These are phyloP conservation scores for Stenogyne calaminthoides DNA, from an alignment of 305 asterid species.

Conservation along the genomic window DNA sequence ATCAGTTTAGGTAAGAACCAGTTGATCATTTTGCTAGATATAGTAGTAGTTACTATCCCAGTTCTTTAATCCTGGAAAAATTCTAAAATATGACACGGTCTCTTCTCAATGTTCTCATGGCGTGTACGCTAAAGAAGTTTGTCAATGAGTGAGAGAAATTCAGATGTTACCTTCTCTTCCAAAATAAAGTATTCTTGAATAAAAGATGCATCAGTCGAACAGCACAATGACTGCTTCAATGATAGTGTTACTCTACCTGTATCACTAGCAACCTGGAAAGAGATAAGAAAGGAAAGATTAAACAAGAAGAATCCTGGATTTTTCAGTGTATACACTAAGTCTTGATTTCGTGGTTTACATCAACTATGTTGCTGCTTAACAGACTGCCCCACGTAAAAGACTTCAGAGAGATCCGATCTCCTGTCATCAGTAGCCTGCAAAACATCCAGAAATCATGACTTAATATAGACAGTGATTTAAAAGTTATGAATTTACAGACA, in stretches of 20 bases:
- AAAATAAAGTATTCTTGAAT: conserved; percentile 79
- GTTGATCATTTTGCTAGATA: background rate
- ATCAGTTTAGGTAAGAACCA: background rate
- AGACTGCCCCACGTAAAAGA: conserved; percentile 84
- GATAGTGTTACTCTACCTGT: conserved; percentile 82
- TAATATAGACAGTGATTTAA: conserved; percentile 15
- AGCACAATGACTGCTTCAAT: conserved; percentile 81
- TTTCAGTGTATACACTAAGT: conserved; percentile 20
- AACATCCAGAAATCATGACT: conserved; percentile 25
- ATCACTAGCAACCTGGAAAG: conserved; percentile 68
- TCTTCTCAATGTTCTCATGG: background rate
- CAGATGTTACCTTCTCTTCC: conserved; percentile 77
- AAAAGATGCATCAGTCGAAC: conserved; percentile 82
- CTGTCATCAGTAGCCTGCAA: conserved; percentile 86
- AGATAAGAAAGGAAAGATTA: conserved; percentile 29
- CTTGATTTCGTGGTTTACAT: conserved; percentile 51
- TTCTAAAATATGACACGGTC: too few relatives aligned
- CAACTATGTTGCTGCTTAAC: conserved; percentile 83
- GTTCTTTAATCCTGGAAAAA: background rate
- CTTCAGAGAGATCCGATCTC: conserved; percentile 65
- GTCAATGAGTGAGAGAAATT: conserved; percentile 13
- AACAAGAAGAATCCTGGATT: conserved; percentile 17
- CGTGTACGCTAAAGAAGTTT: conserved; percentile 11
- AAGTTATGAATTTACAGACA: background rate
- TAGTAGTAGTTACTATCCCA: background rate